Conservation (phyloP, 805 yeast genomes). For the Wickerhamiella musiphila region DNA sequence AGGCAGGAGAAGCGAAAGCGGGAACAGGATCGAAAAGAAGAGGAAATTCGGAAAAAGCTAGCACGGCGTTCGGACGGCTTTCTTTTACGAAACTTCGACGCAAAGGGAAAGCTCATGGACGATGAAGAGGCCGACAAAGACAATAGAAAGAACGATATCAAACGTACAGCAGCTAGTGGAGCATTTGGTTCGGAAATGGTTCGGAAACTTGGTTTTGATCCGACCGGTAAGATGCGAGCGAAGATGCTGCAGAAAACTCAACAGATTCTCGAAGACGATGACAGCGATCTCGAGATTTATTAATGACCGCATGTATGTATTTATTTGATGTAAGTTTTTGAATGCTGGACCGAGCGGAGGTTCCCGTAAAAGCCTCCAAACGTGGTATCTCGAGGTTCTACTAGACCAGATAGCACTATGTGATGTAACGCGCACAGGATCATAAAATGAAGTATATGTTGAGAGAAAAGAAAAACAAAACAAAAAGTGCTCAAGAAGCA, state of each 20-base stretch:
- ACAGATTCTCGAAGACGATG: conserved; percentile 6
- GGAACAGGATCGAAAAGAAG: conserved; percentile 18
- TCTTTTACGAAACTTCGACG: conserved; percentile 14
- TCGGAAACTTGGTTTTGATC: conserved; percentile 18
- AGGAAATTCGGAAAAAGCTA: conserved; percentile 22
- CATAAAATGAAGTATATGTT: no score
- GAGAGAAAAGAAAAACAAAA: no score
- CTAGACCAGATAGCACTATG: no score
- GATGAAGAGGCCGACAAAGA: conserved; percentile 1
- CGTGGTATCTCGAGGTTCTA: no score
- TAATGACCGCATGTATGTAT: background rate
- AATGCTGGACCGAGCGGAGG: no score
- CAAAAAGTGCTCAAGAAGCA: no score
- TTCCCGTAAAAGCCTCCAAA: no score
- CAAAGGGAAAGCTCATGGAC: conserved; percentile 10
- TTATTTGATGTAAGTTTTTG: no score
- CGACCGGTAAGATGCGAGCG: conserved; percentile 5
- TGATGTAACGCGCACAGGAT: no score
- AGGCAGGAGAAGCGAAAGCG: conserved; percentile 15
- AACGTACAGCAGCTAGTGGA: background rate
- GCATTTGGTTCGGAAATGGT: conserved; percentile 14
- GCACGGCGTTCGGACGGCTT: conserved; percentile 14
- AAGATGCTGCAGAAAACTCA: background rate
- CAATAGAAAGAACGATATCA: background rate
- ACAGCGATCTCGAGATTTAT: conserved; percentile 12